A percentile compares a stretch with the other conserved stretches of the same genome.
phyloP scores from a whole-genome alignment of 2,329 filamentous ascomycete genomes.

The Fusarium torreyae region DNA sequence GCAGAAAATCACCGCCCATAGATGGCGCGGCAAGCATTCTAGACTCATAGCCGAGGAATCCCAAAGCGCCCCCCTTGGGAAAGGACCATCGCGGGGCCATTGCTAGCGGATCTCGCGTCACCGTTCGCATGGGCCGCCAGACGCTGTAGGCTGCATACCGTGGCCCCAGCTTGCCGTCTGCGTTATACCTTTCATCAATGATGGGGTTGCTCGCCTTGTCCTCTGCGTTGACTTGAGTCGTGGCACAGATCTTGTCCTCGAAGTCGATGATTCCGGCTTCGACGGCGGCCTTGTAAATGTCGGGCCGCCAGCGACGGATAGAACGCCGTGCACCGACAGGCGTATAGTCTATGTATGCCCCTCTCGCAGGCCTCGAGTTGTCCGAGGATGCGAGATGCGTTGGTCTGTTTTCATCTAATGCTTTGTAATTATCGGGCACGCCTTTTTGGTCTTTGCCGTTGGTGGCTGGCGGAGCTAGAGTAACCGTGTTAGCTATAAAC shows the following conservation, averaged over 20 bases:
- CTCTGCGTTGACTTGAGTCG: background rate
- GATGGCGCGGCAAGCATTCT: background rate
- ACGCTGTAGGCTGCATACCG: background rate
- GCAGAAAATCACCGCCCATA: background rate
- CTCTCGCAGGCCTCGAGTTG: background rate
- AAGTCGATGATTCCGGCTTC: background rate
- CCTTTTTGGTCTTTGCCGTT: background rate
- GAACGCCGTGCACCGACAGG: background rate
- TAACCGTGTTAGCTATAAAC: too few species aligned
- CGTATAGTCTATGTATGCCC: background rate
- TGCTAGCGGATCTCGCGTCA: background rate
- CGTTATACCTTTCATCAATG: background rate
- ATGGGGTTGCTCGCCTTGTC: background rate
- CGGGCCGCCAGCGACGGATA: background rate
- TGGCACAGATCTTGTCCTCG: background rate
- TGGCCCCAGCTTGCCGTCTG: background rate
- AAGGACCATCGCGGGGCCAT: background rate
- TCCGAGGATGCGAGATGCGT: background rate
- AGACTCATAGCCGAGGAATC: background rate
- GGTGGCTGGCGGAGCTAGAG: background rate
- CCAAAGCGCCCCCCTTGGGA: background rate
- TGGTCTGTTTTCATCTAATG: background rate
- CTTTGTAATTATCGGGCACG: background rate
- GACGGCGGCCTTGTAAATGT: background rate
- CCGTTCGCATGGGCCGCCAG: background rate